Evolutionary conservation across 306 rosid genomes (phyloP).

Genomic region (Crotalaria pallida): DNA sequence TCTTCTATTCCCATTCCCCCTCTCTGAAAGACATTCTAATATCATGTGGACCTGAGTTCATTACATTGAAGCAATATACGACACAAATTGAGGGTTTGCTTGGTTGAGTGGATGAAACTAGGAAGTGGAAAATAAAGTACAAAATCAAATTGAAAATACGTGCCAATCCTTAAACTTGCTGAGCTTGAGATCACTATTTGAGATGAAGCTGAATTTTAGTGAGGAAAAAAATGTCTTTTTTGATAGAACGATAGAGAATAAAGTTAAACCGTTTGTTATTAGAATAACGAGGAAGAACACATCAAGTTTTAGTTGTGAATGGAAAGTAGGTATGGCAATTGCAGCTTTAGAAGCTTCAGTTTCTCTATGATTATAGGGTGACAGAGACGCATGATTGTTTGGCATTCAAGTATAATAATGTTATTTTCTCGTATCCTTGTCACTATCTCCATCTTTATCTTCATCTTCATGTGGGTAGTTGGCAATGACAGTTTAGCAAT

Average conservation of each 20-base stretch:
- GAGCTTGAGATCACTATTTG: not conserved
- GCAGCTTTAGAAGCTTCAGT: not conserved
- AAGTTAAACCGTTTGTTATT: not conserved
- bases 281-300: too few relatives aligned
- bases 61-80: not conserved
- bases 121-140: not conserved
- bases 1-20: not conserved
- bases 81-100: not conserved
- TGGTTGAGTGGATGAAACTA: not conserved
- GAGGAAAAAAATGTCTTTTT: too few relatives aligned
- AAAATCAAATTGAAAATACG: not conserved
- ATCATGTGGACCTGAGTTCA: not conserved
- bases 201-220: not conserved
- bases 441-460: not conserved
- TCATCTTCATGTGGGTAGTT: not conserved
- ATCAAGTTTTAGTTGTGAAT: not conserved
- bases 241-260: not conserved
- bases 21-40: not conserved
- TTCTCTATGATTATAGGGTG: not conserved
- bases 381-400: not conserved
- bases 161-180: not conserved
- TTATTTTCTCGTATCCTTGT: not conserved
- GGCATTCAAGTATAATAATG: not conserved
- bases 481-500: constrained; percentile 6
- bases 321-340: not conserved